Conservation (phyloP, 805 yeast species). For the Komagataella ulmi region DNA sequence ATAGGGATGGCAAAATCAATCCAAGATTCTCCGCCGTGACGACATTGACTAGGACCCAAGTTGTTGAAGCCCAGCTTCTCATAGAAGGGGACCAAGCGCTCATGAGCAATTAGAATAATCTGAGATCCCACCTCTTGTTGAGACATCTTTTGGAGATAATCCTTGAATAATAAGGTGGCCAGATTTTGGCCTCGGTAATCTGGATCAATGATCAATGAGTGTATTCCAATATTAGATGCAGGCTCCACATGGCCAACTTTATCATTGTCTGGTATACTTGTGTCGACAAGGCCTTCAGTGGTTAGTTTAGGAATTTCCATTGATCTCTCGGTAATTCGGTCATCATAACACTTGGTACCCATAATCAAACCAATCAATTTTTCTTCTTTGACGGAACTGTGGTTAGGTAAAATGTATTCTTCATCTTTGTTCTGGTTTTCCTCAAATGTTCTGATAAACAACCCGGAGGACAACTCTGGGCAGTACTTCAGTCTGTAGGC, state of each 20-base stretch:
- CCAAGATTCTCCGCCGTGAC: constrained; percentile 50
- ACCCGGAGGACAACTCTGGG: constrained; percentile 85
- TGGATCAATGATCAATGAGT: constrained; percentile 67
- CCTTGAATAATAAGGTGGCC: constrained; percentile 74
- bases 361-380: constrained; percentile 68
- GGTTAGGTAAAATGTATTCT: constrained; percentile 24
- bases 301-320: constrained; percentile 44
- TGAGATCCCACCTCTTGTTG: constrained; percentile 78
- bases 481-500: constrained; percentile 64
- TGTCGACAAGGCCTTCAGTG: constrained; percentile 9
- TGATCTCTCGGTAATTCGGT: constrained; percentile 37
- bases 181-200: constrained; percentile 70
- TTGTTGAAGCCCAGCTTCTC: constrained; percentile 69
- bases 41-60: constrained; percentile 48
- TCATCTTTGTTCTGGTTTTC: constrained; percentile 13
- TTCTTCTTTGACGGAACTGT: constrained; percentile 41
- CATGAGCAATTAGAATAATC: constrained; percentile 63
- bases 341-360: constrained; percentile 54
- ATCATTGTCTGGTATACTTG: constrained; percentile 8
- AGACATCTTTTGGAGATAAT: constrained; percentile 79
- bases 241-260: constrained; percentile 58
- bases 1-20: constrained; percentile 33
- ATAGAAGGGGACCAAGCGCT: constrained; percentile 60
- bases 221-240: constrained; percentile 67
- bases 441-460: constrained; percentile 61